phyloP scores from a whole-genome alignment of 192 early-diverging fungal species.

The Geranomyces variabilis region DNA sequence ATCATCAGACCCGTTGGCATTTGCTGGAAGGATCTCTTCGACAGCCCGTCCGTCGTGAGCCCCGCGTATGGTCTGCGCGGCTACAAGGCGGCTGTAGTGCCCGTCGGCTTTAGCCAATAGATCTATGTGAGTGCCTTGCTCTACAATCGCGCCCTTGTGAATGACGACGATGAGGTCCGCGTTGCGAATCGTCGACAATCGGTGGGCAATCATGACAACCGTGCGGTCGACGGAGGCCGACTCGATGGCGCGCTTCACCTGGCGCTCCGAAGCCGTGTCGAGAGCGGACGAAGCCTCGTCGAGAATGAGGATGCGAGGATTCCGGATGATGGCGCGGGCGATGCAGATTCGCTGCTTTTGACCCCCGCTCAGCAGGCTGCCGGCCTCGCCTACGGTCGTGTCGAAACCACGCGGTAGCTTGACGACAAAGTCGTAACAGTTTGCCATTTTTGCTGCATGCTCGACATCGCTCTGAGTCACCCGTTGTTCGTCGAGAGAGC shows the following conservation, averaged over 20 bases:
- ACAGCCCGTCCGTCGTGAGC: too few species aligned
- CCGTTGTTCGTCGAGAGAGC: conserved; percentile 60
- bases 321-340: conserved; percentile 60
- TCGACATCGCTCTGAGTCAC: conserved; percentile 60
- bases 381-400: conserved; percentile 60
- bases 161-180: conserved; percentile 86
- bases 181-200: conserved; percentile 83
- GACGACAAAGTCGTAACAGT: conserved; percentile 56
- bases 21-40: too few species aligned
- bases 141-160: conserved; percentile 62
- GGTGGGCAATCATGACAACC: conserved; percentile 48
- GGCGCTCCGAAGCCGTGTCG: conserved; percentile 61
- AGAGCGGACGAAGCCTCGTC: conserved; percentile 80
- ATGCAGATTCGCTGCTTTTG: conserved; percentile 76
- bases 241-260: conserved; percentile 66
- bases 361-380: conserved; percentile 33
- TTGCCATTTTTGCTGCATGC: conserved; percentile 7
- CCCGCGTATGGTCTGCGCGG: too few species aligned
- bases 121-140: conserved; percentile 63
- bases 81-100: too few species aligned
- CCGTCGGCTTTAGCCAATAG: neutral
- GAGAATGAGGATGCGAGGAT: conserved; percentile 66
- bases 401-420: conserved; percentile 73
- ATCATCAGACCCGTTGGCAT: too few species aligned
- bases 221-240: conserved; percentile 49